phyloP scores from a whole-genome alignment of 306 rosid species.

The Lathyrus tuberosus region DNA sequence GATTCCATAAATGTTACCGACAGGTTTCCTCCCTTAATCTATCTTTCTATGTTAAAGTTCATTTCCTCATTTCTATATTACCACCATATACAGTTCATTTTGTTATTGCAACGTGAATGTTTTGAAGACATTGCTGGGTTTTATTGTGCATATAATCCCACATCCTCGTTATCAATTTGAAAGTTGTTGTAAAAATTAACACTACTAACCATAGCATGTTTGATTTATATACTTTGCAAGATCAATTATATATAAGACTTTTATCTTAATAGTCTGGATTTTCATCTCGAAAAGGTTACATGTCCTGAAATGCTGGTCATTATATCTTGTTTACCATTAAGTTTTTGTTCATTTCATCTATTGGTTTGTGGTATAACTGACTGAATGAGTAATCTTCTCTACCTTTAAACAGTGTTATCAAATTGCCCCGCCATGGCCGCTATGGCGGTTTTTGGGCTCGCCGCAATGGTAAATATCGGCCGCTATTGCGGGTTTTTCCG shows the following conservation, averaged over 20 bases:
- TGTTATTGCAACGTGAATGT: background rate
- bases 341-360: constrained; percentile 19
- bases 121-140: background rate
- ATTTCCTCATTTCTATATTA: background rate
- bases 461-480: no score
- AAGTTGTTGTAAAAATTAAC: background rate
- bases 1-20: background rate
- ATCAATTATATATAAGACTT: no score
- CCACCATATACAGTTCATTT: background rate
- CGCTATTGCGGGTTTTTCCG: no score
- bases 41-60: constrained; percentile 6
- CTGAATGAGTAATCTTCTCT: constrained; percentile 3
- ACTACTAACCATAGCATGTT: background rate
- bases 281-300: no score
- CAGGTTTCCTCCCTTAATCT: background rate
- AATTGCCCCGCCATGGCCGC: no score
- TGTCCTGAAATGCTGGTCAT: background rate
- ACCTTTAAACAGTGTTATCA: no score
- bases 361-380: constrained; percentile 26
- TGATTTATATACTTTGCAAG: background rate
- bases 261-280: no score
- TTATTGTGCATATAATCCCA: background rate
- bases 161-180: background rate
- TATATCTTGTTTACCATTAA: background rate
- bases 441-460: no score